Base-by-base conservation (phyloP, 495 filamentous ascomycete genomes). In the Evansstolkia leycettana region DNA sequence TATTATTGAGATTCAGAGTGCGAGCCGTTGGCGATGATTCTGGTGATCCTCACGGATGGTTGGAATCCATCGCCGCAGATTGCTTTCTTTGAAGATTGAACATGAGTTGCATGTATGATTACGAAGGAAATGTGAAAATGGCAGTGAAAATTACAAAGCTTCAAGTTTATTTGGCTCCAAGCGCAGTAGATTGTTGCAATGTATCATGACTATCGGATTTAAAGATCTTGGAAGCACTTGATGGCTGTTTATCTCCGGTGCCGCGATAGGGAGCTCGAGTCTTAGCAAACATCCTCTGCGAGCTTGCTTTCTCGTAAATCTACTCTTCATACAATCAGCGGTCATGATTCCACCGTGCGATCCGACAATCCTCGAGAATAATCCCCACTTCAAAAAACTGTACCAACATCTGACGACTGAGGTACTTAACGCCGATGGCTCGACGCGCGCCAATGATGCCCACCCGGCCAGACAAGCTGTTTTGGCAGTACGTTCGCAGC, bases 311-410 rank as follows among this genome's bases (percentile, higher is more conserved):
- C n/a, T n/a, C n/a, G n/a, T n/a, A n/a, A n/a, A n/a, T n/a, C n/a
- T n/a, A n/a, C n/a, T 38, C n/a, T n/a, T n/a, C n/a, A n/a, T n/a
- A 30, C 33, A 32, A 34, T 37, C 38, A 36, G 25, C 42, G n/a
- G 66, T 39, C 23, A 84, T 84, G 79, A 57, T 82, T 2, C 76
- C 78, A 0, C 76, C 75, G 5, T 65, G 80, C 33, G 76, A 82
- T 19, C 66, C 72, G 17, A 49, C 63, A 0, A 64, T 84, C 31
- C 57, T 84, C 1, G 58, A 72, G 33, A 62, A 60, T 17, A 82
- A 82, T 38, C 76, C 76, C 15, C 62, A 75, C 30, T 84, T 84
- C 42, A 72, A 76, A 34, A 62, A 57, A 17, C 61, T 84, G 1
- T 76, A 81, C 48, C 65, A 71, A 12, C 71, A 68, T 12, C 46